Conservation (phyloP, 192 early-diverging fungal genomes). For the Linnemannia zychae region DNA sequence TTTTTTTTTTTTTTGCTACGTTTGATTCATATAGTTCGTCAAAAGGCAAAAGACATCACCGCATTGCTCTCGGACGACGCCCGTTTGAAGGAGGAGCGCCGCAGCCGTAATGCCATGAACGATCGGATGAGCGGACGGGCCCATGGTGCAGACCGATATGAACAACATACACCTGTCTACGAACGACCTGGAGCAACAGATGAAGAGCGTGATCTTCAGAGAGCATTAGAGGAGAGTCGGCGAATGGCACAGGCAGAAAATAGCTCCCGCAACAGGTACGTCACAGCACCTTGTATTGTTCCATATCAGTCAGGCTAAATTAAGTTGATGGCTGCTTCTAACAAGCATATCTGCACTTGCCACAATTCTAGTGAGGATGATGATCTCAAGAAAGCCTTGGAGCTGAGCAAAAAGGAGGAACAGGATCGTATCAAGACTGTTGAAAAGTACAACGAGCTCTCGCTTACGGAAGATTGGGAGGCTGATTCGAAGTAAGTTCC, state of each 20-base stretch:
- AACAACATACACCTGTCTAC: conserved; percentile 42
- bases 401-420: conserved; percentile 62
- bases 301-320: too few species aligned
- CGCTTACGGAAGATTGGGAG: conserved; percentile 54
- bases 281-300: neutral
- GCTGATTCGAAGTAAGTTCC: conserved; percentile 35
- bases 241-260: conserved; percentile 62
- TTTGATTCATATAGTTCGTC: conserved; percentile 74
- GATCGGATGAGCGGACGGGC: conserved; percentile 69
- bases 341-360: neutral
- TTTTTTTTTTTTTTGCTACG: neutral
- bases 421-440: conserved; percentile 46
- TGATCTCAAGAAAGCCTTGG: conserved; percentile 60
- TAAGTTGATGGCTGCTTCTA: neutral
- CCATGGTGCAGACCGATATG: conserved; percentile 34
- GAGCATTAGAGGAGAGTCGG: conserved; percentile 89
- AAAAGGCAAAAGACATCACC: conserved; percentile 94
- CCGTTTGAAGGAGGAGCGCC: conserved; percentile 82
- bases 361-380: conserved; percentile 44
- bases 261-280: conserved; percentile 31
- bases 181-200: conserved; percentile 65
- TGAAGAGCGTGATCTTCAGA: conserved; percentile 85
- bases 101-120: conserved; percentile 72
- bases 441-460: conserved; percentile 55
- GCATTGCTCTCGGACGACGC: conserved; percentile 83